Evolutionary conservation across 108 stramenopile genomes (phyloP), one percentile per base, ranked within the genome.

Genomic region (Skeletonema potamos): DNA sequence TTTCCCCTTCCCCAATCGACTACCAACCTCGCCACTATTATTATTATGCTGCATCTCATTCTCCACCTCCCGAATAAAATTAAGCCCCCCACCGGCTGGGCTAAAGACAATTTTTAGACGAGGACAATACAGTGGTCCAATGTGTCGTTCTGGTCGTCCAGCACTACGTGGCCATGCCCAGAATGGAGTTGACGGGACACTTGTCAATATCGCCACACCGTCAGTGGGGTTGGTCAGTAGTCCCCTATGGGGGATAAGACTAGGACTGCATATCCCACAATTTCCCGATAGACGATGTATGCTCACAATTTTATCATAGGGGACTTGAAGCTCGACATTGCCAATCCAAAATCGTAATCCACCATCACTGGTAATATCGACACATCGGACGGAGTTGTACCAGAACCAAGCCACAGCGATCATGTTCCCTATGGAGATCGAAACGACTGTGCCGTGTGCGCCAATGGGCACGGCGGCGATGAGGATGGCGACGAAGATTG

Each of bases 291-390:
- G 51, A 37, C 89, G 69, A 64, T 87, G 82, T 46, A 94, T 85
- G 9, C 75, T 66, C 17, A 89, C 72, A 62, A 94, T 88, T 69
- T 94, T 94, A 32, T 90, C 89, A 74, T 90, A 94, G 0, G 93
- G 93, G 26, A 94, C 90, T 64, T 91, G 87, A 18, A 94, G 61
- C 67, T 94, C 93, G 58, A 94, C 85, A 62, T 94, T 94, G 29
- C 93, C 93, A 65, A 94, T 94, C 93, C 93, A 94, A 77, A 94
- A 94, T 6, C 91, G 87, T 1, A 94, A 78, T 26, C 85, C 86
- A 22, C 90, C 90, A 51, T 94, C 90, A 22, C 84, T 76, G 30
- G 89, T 92, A 22, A 94, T 87, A 41, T 94, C 93, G 12, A 94
- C 93, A 8, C 84, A 87, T 58, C 93, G 85, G 9, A 94, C 93